Conservation (phyloP, 2,329 filamentous ascomycete species). For the Ceratocystis diversiconidia region DNA sequence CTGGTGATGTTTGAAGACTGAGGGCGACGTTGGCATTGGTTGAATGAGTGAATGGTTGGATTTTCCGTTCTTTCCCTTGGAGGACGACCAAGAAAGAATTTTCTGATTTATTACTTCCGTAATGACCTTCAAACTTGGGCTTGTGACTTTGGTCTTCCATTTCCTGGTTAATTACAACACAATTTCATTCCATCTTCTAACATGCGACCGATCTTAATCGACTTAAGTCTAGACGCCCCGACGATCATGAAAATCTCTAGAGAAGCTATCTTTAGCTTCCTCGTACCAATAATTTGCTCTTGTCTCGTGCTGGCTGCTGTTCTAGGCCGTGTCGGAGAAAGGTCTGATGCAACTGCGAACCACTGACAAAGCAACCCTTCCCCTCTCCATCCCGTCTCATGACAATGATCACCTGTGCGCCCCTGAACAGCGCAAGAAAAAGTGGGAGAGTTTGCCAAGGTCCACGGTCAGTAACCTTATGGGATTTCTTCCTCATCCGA, state of each 20-base stretch:
- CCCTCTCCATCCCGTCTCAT: neutral
- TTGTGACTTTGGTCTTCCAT: no score
- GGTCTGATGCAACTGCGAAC: neutral
- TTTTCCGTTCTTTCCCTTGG: no score
- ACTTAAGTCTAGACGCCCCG: neutral
- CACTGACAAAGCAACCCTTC: neutral
- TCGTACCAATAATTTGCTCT: neutral
- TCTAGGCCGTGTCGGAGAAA: neutral
- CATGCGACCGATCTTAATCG: neutral
- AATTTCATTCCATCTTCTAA: neutral
- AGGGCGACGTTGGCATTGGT: neutral
- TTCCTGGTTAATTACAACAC: neutral
- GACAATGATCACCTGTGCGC: neutral
- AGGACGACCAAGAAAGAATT: neutral
- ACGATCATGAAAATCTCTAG: neutral
- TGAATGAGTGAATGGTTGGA: no score
- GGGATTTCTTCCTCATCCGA: conserved; percentile 6
- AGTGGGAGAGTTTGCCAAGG: neutral
- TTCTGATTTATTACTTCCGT: neutral
- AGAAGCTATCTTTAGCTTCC: neutral
- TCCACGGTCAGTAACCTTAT: neutral
- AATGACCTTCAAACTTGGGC: neutral
- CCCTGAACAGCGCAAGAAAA: neutral
- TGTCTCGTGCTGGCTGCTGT: neutral
- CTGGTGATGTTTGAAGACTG: no score